Evolutionary conservation across 345 rosid species (phyloP), one percentile per base, ranked within the genome.

Genomic region (Erucastrum elatum): DNA sequence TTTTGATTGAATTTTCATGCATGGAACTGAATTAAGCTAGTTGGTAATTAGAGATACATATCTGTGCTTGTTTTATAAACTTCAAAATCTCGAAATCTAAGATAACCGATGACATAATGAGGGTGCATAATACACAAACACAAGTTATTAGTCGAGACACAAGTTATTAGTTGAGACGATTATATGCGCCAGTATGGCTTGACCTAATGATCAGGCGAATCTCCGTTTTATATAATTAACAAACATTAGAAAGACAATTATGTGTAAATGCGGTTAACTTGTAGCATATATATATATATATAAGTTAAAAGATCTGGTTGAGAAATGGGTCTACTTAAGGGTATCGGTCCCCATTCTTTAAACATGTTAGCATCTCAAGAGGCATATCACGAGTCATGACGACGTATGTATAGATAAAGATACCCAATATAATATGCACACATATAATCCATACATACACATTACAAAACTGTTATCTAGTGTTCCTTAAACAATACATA

Each of bases 341-440:
- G 56, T 39, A 55, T 64, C 63, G 61, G 83, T 80, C 80, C 83
- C 83, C 83, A 64, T 80, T 64, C 76, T 26, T 55, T 70, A 70
- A 80, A 80, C 80, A 80, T 80, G 83, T 75, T 64, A 64, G 56
- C 80, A 75, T 80, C 72, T 69, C 63, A 64, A 64, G 83, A 44
- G 69, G 73, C 83, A 80, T 25, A 35, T 63, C 74, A 72, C 16
- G 51, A 64, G 27, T 34, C 65, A 37, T 29, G 66, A 39, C 71
- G 73, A 69, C 60, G 30, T 64, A 51, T 74, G n/a, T 26, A 26
- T 77, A 35, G 8, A 41, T 26, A 26, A 71, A 35, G 8, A 41
- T 44, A 73, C 51, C 4, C 39, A 56, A 37, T 27, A 46, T 35
- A 34, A 35, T 29, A 55, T 55, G 63, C 16, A 35, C 46, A 63